Conservation (phyloP, 2,329 filamentous ascomycete species). For the Parastagonospora avenae region DNA sequence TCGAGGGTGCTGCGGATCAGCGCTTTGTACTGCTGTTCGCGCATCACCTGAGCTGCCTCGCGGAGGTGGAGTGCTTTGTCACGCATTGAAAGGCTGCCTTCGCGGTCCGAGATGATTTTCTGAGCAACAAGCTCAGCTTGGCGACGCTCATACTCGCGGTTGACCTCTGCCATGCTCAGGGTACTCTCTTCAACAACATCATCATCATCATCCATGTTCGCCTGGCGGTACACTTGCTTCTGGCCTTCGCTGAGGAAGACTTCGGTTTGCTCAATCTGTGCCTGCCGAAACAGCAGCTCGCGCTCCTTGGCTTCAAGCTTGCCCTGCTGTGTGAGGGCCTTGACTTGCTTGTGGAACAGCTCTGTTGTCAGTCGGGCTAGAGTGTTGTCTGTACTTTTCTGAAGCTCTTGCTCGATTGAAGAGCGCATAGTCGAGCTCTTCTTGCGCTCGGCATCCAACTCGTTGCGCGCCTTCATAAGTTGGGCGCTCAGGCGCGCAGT, state of each 20-base stretch:
- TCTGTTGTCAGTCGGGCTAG: conserved; percentile 12
- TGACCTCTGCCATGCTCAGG: conserved; percentile 8
- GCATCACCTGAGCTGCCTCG: conserved; percentile 18
- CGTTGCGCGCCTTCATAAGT: conserved; percentile 16
- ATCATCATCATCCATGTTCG: not conserved
- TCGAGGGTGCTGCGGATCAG: conserved; percentile 11
- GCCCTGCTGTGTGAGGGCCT: conserved; percentile 10
- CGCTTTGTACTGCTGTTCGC: conserved; percentile 24
- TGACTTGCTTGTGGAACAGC: conserved; percentile 21
- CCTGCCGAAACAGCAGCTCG: conserved; percentile 15
- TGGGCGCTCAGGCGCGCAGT: conserved; percentile 11
- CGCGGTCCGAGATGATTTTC: conserved; percentile 1
- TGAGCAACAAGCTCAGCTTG: conserved; percentile 10
- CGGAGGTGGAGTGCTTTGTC: conserved; percentile 13
- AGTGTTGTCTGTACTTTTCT: conserved; percentile 9
- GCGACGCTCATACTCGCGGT: conserved; percentile 7
- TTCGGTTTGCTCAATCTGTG: conserved; percentile 21
- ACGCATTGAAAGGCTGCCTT: conserved; percentile 9
- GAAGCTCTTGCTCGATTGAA: conserved; percentile 10
- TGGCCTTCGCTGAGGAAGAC: conserved; percentile 27
- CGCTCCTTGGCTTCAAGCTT: conserved; percentile 12
- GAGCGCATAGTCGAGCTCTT: conserved; percentile 9
- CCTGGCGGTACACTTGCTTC: conserved; percentile 17
- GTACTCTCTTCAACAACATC: conserved; percentile 11
- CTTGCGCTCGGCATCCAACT: conserved; percentile 21